A percentile compares a stretch with the other conserved stretches of the same genome.
phyloP scores from a whole-genome alignment of 208 protist genomes.

The Wallacemonas sp. region DNA sequence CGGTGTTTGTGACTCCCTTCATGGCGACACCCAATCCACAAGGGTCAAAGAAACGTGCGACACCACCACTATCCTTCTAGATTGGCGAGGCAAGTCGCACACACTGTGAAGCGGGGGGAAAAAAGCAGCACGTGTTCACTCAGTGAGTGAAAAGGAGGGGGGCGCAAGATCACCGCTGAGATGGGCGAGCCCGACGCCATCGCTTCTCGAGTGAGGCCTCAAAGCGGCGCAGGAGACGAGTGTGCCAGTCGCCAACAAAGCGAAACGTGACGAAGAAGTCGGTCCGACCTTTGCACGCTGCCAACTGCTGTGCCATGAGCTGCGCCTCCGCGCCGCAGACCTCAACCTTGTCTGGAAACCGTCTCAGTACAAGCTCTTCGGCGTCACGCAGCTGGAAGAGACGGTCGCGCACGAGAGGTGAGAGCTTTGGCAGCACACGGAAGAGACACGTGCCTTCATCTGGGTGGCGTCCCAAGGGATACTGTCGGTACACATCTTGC shows the following conservation, averaged over 20 bases:
- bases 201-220: constrained; percentile 24
- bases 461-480: constrained; percentile 55
- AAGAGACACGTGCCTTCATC: constrained; percentile 53
- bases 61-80: too few species aligned
- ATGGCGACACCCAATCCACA: too few species aligned
- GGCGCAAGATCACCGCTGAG: not conserved
- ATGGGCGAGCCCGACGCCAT: not conserved
- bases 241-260: constrained; percentile 77
- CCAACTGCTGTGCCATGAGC: not conserved
- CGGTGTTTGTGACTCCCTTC: too few species aligned
- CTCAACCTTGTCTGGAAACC: constrained; percentile 77
- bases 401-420: constrained; percentile 25
- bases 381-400: constrained; percentile 58
- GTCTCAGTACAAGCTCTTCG: constrained; percentile 45
- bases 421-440: constrained; percentile 41
- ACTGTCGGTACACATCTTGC: constrained; percentile 54
- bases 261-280: constrained; percentile 73
- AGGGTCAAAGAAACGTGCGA: too few species aligned
- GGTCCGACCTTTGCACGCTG: constrained; percentile 15
- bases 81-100: too few species aligned
- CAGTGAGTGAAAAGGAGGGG: too few species aligned
- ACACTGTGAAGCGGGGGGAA: too few species aligned
- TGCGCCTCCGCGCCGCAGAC: constrained; percentile 21
- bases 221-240: constrained; percentile 47
- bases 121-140: too few species aligned